Base-by-base conservation (phyloP, 441 rosid species). In the Populus hybrid region DNA sequence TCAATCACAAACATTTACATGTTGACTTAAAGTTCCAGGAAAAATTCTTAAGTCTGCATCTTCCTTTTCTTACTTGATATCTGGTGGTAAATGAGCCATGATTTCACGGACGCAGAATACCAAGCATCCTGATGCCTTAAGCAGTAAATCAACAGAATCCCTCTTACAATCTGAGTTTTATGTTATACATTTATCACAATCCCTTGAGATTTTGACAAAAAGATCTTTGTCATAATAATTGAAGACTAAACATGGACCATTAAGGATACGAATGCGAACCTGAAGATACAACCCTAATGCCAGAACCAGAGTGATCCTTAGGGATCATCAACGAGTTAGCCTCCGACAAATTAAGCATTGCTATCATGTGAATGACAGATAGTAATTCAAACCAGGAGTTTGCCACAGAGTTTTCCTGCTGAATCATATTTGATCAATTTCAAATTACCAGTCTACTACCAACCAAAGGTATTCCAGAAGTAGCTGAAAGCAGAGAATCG, bases 121-220 rank as follows among this genome's bases (percentile, higher is more conserved):
- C 80, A 92, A 79, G 90, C 88, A 93, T 33, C 99, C 98, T 2
- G 98, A 89, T 16, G 94, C 97, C 88, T 93, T 94, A 12, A 96
- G 91, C 75, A 93, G 88, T 83, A 92, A 85, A 86, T 93, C 92
- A 64, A 96, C 91, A 59, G 97, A 90, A 5, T 91, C 91, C 84
- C 96, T 88, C 88, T 88, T 91, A 81, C 91, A 88, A 77, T 89
- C 97, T 92, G 83, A 29, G 36, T 70, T 33, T 33, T 29, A 63
- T n/a, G 56, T 65, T 29, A 6, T 20, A 28, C 73, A 66, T 64
- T 12, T 31, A 71, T 50, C 3, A 26, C 35, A 21, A 61, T 74
- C 66, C 73, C 36, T 59, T n/a, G 38, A 69, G 8, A 36, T 61
- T 68, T 64, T 9, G 21, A 20, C 28, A 24, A 26, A 53, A 31